phyloP scores from a whole-genome alignment of 768 basidiomycete genomes.

The Hygrocybe punicea region DNA sequence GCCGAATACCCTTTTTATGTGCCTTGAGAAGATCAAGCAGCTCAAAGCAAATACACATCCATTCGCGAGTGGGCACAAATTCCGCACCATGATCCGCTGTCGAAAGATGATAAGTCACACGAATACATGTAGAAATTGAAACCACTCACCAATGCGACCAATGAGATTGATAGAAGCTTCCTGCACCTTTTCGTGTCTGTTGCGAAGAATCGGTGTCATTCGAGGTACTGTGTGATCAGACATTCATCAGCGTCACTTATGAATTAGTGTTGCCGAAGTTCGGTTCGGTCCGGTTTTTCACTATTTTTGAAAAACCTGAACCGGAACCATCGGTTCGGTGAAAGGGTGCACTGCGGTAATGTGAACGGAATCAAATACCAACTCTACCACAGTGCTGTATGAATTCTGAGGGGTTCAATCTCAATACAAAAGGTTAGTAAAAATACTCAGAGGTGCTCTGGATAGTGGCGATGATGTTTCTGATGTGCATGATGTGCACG shows the following conservation, averaged over 20 bases:
- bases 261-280: too few species aligned
- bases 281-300: too few species aligned
- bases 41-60: conserved; percentile 99
- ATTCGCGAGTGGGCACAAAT: conserved; percentile 96
- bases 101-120: conserved; percentile 14
- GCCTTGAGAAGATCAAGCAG: conserved; percentile 94
- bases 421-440: too few species aligned
- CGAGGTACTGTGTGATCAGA: conserved; percentile 71
- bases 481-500: too few species aligned
- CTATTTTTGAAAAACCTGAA: too few species aligned
- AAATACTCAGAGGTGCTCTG: too few species aligned
- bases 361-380: too few species aligned
- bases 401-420: too few species aligned
- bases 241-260: not conserved
- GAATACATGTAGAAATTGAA: conserved; percentile 3
- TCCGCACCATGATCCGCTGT: conserved; percentile 96
- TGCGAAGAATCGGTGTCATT: conserved; percentile 99
- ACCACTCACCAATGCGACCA: conserved; percentile 76
- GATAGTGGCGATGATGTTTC: too few species aligned
- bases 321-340: too few species aligned
- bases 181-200: conserved; percentile 98
- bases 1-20: conserved; percentile 98
- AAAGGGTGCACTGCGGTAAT: too few species aligned
- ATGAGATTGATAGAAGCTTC: conserved; percentile 99
- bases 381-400: too few species aligned